Conservation (phyloP, 2,329 filamentous ascomycete species). For the Exophiala mesophila region DNA sequence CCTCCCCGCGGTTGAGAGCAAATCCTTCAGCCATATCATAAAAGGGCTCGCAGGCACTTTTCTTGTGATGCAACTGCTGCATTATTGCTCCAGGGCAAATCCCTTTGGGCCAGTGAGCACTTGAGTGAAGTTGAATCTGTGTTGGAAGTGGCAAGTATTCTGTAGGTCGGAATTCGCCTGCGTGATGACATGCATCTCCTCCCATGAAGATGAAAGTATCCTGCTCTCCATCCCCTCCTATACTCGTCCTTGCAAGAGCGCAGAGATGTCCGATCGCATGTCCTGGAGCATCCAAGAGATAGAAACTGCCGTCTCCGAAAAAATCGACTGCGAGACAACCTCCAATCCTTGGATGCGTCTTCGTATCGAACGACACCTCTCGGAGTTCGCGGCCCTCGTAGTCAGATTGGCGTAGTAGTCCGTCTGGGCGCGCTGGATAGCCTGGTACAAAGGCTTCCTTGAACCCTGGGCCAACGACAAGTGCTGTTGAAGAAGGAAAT, state of each 20-base stretch:
- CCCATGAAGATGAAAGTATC: conserved; percentile 46
- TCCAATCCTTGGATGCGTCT: conserved; percentile 24
- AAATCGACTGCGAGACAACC: conserved; percentile 38
- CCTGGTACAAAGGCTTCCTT: conserved; percentile 43
- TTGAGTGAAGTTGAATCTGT: not conserved
- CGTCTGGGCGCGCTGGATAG: conserved; percentile 38
- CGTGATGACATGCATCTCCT: conserved; percentile 44
- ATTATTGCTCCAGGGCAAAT: not conserved
- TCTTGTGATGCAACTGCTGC: not conserved
- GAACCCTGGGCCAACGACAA: conserved; percentile 52
- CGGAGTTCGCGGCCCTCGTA: conserved; percentile 24
- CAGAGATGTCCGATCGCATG: conserved; percentile 44
- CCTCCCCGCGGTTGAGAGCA: conserved; percentile 5
- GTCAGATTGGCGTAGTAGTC: conserved; percentile 33
- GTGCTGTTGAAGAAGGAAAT: conserved; percentile 34
- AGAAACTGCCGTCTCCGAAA: conserved; percentile 38
- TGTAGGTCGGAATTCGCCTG: conserved; percentile 29
- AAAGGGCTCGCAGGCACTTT: not conserved
- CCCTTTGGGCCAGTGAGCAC: not conserved
- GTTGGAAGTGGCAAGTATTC: not conserved
- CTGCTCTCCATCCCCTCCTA: conserved; percentile 33
- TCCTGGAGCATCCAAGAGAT: conserved; percentile 44
- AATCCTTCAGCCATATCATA: not conserved
- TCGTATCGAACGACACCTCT: conserved; percentile 26
- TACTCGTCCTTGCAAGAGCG: conserved; percentile 43